Evolutionary conservation across 805 yeast species (phyloP).

Genomic region (Saccharomycopsis guyanensis): DNA sequence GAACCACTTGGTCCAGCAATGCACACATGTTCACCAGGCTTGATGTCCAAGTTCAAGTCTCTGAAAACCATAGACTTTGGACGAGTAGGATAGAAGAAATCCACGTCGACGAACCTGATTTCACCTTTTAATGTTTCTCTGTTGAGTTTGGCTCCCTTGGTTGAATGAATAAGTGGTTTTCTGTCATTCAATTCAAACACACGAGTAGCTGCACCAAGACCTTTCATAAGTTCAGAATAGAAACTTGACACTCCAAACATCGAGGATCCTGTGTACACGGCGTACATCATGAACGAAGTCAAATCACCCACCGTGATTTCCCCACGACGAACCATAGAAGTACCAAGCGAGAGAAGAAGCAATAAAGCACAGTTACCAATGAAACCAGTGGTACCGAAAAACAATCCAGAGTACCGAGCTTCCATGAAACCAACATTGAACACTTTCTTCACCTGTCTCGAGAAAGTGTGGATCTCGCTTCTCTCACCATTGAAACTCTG

Average conservation of each 20-base stretch:
- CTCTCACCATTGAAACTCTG: conserved; percentile 86
- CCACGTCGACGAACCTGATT: conserved; percentile 54
- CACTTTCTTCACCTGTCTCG: conserved; percentile 58
- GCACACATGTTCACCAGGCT: conserved; percentile 82
- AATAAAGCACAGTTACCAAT: conserved; percentile 76
- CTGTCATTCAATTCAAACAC: conserved; percentile 81
- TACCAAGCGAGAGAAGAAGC: conserved; percentile 73
- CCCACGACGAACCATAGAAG: conserved; percentile 72
- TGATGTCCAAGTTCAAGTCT: conserved; percentile 50
- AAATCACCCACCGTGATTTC: conserved; percentile 79
- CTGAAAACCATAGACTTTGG: conserved; percentile 60
- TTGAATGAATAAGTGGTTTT: conserved; percentile 62
- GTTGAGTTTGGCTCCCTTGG: conserved; percentile 44
- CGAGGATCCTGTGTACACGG: conserved; percentile 89
- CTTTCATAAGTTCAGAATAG: conserved; percentile 93
- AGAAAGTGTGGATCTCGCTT: conserved; percentile 67
- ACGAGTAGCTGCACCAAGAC: conserved; percentile 91
- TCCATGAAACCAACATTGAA: conserved; percentile 69
- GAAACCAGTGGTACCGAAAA: conserved; percentile 72
- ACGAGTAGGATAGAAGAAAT: conserved; percentile 80
- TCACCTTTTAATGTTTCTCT: conserved; percentile 38
- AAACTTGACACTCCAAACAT: conserved; percentile 86
- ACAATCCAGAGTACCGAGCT: conserved; percentile 69
- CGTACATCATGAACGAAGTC: conserved; percentile 91
- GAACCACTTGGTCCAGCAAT: conserved; percentile 97